Percentiles rank a stretch among this genome's conserved stretches.
Conservation (phyloP, 1,139 yeast species). For the Candida tropicalis region DNA sequence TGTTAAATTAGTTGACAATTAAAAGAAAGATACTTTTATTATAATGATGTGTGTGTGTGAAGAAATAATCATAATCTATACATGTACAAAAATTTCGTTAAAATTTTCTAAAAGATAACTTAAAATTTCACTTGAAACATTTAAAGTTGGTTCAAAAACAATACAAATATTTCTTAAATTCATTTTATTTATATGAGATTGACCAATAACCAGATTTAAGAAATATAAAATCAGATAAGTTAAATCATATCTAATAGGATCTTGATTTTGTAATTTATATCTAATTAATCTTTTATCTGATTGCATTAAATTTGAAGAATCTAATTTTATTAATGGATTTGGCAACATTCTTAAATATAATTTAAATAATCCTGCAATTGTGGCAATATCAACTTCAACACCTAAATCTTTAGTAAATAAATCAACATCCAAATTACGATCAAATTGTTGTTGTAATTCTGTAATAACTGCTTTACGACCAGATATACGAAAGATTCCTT, state of each 20-base stretch:
- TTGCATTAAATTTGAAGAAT: constrained; percentile 39
- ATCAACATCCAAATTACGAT: constrained; percentile 67
- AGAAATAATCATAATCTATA: too few relatives aligned
- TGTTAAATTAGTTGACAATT: too few relatives aligned
- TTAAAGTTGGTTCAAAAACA: constrained; percentile 84
- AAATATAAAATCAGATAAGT: constrained; percentile 69
- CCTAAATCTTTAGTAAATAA: constrained; percentile 45
- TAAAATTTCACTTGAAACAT: constrained; percentile 67
- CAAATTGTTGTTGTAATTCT: constrained; percentile 70
- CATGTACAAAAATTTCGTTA: constrained; percentile 60
- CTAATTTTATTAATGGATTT: constrained; percentile 58
- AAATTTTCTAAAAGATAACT: constrained; percentile 66
- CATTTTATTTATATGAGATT: constrained; percentile 78
- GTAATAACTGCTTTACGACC: constrained; percentile 86
- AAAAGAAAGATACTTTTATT: too few relatives aligned
- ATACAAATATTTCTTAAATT: constrained; percentile 75
- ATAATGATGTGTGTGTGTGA: too few relatives aligned
- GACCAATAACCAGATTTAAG: constrained; percentile 63
- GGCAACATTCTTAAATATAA: constrained; percentile 76
- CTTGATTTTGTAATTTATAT: constrained; percentile 22
- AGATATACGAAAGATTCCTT: constrained; percentile 88
- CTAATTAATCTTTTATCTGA: constrained; percentile 12
- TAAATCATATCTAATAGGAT: constrained; percentile 56
- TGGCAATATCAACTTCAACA: constrained; percentile 71
- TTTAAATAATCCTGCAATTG: constrained; percentile 78